Base-by-base conservation (phyloP, 106 monocot species). In the Agapanthus africanus region DNA sequence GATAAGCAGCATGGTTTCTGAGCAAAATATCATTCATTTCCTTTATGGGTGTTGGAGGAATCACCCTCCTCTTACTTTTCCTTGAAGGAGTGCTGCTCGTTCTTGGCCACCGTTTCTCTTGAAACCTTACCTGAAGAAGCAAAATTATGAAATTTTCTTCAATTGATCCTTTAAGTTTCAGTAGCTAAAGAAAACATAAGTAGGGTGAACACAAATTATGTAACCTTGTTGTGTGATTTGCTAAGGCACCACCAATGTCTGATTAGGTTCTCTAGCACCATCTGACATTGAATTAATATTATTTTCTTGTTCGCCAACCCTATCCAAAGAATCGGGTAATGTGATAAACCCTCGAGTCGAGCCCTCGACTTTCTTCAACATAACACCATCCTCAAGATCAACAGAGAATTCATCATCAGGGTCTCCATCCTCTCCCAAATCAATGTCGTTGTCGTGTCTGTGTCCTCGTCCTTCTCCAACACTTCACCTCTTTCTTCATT, bases 371-470 rank as follows among this genome's bases (percentile, higher is more conserved):
- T 80, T 74, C 60, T 67, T 67, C 26, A 84, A 39, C 8, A 37
- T 27, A 14, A 38, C 7, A 52, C 61, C 70, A 46, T 69, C 47
- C 27, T 49, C 68, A 23, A 74, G 25, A 4, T 61, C 59, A 54
- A 68, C 61, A 15, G 27, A 73, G 50, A 75, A 68, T 26, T 80
- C 78, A 10, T 36, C 47, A 68, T 83, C 72, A 50, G 44, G 40
- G 27, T 74, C 59, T 38, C n/a, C 83, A 69, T 75, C 77, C 36
- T 81, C 83, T 37, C 38, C 54, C 19, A 73, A 2, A 50, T 67
- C 72, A 51, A 68, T 27, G 49, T 62, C 65, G 66, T 78, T 62
- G 35, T 57, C 41, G 7, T 18, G 22, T 33, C 35, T 13, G 19
- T 7, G 13, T 2, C 46, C 19, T 47, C 6, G 1, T 13, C 4